Percentiles rank a stretch among this genome's conserved stretches.
These are phyloP conservation scores for Stephania yunnanensis DNA, from an alignment of 164 flowering plant genomes.

Conservation along the genomic window DNA sequence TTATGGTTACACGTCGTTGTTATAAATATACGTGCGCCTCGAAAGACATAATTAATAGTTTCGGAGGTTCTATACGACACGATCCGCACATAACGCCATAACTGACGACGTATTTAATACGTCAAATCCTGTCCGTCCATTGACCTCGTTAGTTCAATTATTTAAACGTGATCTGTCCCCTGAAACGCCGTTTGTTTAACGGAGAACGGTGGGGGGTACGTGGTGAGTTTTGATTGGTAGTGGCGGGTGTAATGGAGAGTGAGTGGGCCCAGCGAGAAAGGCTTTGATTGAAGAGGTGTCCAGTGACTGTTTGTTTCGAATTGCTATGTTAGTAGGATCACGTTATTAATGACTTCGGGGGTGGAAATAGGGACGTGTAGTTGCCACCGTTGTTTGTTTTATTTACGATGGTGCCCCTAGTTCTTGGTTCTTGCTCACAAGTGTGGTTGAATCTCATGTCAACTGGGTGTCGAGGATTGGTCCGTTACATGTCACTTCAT, in stretches of 20 bases:
- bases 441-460: too few relatives aligned
- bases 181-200: background rate
- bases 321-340: background rate
- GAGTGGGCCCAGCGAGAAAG: constrained; percentile 8
- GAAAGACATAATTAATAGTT: constrained; percentile 15
- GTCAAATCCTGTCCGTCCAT: constrained; percentile 13
- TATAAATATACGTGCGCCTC: background rate
- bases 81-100: constrained; percentile 24
- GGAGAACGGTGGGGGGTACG: background rate
- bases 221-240: constrained; percentile 15
- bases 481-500: too few relatives aligned
- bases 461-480: too few relatives aligned
- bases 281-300: background rate
- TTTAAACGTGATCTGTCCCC: background rate
- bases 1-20: background rate
- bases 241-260: constrained; percentile 14
- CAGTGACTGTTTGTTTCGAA: background rate
- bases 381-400: too few relatives aligned
- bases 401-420: too few relatives aligned
- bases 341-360: background rate
- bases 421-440: too few relatives aligned
- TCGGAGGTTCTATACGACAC: constrained; percentile 26
- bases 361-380: too few relatives aligned
- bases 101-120: constrained; percentile 5
- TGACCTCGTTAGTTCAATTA: constrained; percentile 2